A percentile compares a stretch with the other conserved stretches of the same genome.
Evolutionary conservation across 768 basidiomycete genomes (phyloP).

Genomic region (Dacryopinax spathularia): DNA sequence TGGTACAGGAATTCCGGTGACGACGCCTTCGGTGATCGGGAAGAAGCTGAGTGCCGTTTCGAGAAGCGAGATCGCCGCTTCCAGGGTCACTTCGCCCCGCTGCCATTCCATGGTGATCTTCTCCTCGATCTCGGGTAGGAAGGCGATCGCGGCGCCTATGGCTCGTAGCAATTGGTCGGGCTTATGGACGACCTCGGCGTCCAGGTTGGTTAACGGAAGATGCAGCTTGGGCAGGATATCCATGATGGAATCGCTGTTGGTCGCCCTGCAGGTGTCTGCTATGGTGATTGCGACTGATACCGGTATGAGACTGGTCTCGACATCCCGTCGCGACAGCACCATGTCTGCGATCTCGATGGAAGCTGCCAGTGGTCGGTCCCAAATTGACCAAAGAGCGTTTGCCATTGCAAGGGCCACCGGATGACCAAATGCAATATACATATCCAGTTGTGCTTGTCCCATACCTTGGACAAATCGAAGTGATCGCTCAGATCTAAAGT

Average conservation of each 20-base stretch:
- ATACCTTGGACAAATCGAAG: background rate
- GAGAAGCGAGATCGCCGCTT: background rate
- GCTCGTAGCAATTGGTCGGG: background rate
- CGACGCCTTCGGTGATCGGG: background rate
- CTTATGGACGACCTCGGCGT: background rate
- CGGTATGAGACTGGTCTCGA: background rate
- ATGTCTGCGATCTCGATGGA: background rate
- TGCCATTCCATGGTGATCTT: slow-evolving; percentile 1
- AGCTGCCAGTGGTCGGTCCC: background rate
- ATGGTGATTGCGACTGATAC: background rate
- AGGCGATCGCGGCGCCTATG: background rate
- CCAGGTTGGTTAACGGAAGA: background rate
- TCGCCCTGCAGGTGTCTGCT: background rate
- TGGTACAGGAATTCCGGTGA: background rate
- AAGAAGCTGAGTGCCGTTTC: background rate
- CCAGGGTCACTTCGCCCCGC: background rate
- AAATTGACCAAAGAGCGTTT: background rate
- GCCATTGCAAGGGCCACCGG: background rate
- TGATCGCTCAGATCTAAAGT: background rate
- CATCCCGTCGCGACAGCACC: background rate
- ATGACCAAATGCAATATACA: background rate
- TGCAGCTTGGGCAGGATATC: background rate
- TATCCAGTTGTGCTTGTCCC: background rate
- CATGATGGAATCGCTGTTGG: background rate
- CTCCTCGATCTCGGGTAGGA: background rate